These are phyloP conservation scores for Alternaria alternata DNA, from an alignment of 2,329 filamentous ascomycete species.

Conservation along the genomic window DNA sequence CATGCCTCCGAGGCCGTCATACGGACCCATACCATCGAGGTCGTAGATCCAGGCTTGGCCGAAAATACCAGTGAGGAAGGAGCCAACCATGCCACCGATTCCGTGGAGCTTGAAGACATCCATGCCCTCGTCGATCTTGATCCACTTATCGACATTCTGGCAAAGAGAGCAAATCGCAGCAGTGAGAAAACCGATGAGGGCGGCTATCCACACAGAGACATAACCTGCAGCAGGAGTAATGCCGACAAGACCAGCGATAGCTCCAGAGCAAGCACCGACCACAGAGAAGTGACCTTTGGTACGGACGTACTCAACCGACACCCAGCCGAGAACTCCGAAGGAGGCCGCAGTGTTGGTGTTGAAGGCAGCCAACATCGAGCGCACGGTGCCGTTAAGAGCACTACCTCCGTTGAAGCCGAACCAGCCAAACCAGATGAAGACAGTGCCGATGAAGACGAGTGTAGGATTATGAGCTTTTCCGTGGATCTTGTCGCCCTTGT, in stretches of 20 bases:
- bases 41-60: constrained; percentile 58
- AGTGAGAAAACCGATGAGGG: constrained; percentile 65
- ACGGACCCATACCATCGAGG: constrained; percentile 59
- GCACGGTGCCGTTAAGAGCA: constrained; percentile 57
- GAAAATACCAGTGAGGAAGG: constrained; percentile 67
- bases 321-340: constrained; percentile 64
- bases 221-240: constrained; percentile 66
- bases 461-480: constrained; percentile 69
- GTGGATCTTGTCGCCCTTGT: constrained; percentile 58
- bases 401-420: constrained; percentile 67
- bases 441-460: constrained; percentile 69
- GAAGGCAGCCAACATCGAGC: constrained; percentile 64
- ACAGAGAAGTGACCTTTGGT: constrained; percentile 63
- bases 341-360: constrained; percentile 66
- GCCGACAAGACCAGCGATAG: constrained; percentile 67
- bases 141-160: constrained; percentile 62
- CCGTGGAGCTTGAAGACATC: constrained; percentile 69
- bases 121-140: constrained; percentile 65
- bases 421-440: constrained; percentile 72
- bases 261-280: constrained; percentile 65
- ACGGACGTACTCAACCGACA: constrained; percentile 61
- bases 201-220: constrained; percentile 62
- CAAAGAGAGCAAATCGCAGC: constrained; percentile 59
- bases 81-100: constrained; percentile 65
- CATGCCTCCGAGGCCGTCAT: constrained; percentile 58